A percentile compares a stretch with the other conserved stretches of the same genome.
phyloP scores from a whole-genome alignment of 2,329 filamentous ascomycete genomes.

The Chlorencoelia australis region DNA sequence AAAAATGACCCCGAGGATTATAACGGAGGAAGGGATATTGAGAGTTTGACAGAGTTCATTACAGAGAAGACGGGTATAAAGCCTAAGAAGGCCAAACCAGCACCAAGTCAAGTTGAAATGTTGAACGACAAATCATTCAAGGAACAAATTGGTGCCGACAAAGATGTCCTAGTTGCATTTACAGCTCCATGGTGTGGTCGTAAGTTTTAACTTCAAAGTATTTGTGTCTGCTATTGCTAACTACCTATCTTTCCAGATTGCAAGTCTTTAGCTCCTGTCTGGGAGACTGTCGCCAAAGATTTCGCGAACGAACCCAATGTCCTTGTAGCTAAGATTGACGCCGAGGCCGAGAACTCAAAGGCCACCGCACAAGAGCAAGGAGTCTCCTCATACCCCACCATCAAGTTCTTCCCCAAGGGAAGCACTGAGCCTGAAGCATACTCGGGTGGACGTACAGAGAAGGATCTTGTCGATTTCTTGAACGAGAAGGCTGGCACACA shows the following conservation, averaged over 20 bases:
- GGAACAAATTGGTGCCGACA: constrained; percentile 67
- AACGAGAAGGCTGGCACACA: constrained; percentile 86
- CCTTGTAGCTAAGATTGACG: constrained; percentile 89
- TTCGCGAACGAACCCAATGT: constrained; percentile 71
- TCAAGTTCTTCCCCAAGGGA: constrained; percentile 93
- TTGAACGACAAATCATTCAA: constrained; percentile 74
- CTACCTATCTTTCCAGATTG: constrained; percentile 55
- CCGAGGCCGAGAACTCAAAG: constrained; percentile 80
- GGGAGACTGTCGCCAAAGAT: constrained; percentile 77
- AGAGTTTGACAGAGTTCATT: constrained; percentile 73
- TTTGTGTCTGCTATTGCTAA: neutral
- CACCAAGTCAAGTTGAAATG: constrained; percentile 67
- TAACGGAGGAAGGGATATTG: constrained; percentile 75
- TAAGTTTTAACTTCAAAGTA: constrained; percentile 35
- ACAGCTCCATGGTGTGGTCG: constrained; percentile 98
- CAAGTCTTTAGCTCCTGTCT: constrained; percentile 84
- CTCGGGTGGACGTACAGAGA: constrained; percentile 65
- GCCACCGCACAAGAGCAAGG: constrained; percentile 64
- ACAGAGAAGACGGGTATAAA: constrained; percentile 78
- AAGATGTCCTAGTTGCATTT: constrained; percentile 90
- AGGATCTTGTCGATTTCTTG: constrained; percentile 67
- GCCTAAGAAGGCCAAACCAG: constrained; percentile 61
- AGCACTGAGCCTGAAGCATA: constrained; percentile 64
- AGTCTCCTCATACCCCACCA: constrained; percentile 84
- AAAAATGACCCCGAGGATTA: constrained; percentile 86